Evolutionary conservation across 177 flowering plant species (phyloP), one percentile per base, ranked within the genome.

Genomic region (Vitis hybrid): DNA sequence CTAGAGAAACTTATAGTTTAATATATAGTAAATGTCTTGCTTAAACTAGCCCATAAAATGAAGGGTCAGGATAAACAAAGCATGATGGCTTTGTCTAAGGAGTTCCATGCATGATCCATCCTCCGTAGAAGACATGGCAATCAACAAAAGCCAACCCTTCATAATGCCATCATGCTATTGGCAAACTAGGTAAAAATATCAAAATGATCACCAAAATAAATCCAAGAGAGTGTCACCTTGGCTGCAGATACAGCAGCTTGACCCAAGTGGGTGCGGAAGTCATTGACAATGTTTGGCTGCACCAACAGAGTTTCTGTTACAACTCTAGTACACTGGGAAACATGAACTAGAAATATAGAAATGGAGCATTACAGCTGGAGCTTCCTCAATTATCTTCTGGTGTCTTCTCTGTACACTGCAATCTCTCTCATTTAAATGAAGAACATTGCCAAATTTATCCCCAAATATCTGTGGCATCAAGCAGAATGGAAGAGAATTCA

Each of bases 401-500:
- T 95, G 99, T 78, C 99, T 89, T 78, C 99, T 88, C 79, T 95
- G 99, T 72, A 95, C 91, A 77, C 99, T 95, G 88, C 99, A 95
- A 77, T 95, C 99, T 66, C 99, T 88, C 84, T 95, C 97, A 73
- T 90, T 82, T 39, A 95, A 79, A 81, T 93, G 90, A 59, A 95
- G 74, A 63, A 88, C 80, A 61, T 92, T 88, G 53, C 97, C 99
- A 78, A 85, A 86, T 72, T 89, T 91, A 85, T 95, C 99, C 51
- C 98, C 99, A 78, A 95, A 93, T 69, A 95, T 77, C 99, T 95
- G 70, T 26, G 77, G 59, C 20, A 55, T 29, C 49, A 67, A 39
- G 26, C 62, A 57, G 12, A 62, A 64, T 20, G 8, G 56, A 68
- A 63, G 52, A 51, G 50, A 53, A 58, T 57, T 18, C 14, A 72